Base-by-base conservation (phyloP, 2,329 filamentous ascomycete species). In the Fusarium concolor region DNA sequence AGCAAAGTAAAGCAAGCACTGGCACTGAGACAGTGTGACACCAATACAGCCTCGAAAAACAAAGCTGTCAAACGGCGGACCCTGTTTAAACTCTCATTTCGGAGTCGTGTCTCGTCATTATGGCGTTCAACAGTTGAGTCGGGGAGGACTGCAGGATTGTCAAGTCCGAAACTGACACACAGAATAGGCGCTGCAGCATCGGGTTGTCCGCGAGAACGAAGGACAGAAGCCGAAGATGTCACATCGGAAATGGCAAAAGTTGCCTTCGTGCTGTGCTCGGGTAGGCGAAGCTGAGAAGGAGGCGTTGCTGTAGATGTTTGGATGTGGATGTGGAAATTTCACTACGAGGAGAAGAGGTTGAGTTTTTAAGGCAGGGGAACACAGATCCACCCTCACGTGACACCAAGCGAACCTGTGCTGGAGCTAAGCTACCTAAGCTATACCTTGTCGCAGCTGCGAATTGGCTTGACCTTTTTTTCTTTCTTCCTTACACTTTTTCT, bases 401-500 rank as follows among this genome's bases (percentile, higher is more conserved):
- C 57, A 56, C 22, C 7, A 42, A 35, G 24, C 15, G 46, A 26
- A 38, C 24, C 42, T 51, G 22, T 20, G 8, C 26, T 26, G 52
- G 52, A n/a, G 22, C 22, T 24, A 24, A 24, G 22, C 35, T 29
- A 37, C 18, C 17, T 37, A 28, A 22, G 33, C 31, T 55, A 31
- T 31, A 63, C 28, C 46, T 45, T 26, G 42, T 28, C 33, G 11
- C n/a, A 20, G 33, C 4, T n/a, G 35, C 33, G 26, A 55, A 33
- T 24, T 35, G 39, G 26, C 26, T 65, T 39, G 50, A 57, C 62
- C 60, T 65, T 69, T 26, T 26, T 26, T 54, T 68, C 70, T 71
- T 75, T 71, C 71, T 76, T 76, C 75, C 44, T 65, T 54, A 85
- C 79, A 86, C 84, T 80, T 81, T 74, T 74, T 77, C 78, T 26